Base-by-base conservation (phyloP, 768 basidiomycete genomes). In the Leucocoprinus leucothites region DNA sequence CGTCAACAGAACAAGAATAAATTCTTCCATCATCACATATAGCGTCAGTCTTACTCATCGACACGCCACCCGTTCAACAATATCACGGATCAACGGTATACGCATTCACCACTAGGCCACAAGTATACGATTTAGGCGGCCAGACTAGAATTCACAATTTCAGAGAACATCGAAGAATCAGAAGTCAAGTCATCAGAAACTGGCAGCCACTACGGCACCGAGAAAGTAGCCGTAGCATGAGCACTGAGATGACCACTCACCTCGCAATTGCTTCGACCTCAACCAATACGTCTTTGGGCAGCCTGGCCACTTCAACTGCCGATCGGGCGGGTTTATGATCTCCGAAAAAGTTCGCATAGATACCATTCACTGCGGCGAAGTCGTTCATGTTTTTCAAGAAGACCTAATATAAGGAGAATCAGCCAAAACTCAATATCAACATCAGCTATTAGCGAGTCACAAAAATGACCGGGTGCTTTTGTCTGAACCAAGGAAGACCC, bases 321-420 rank as follows among this genome's bases (percentile, higher is more conserved):
- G 94, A 94, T 58, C 97, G 79, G 3, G 97, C 94, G 45, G 97
- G 96, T 70, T 91, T 94, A 74, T 95, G 91, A 28, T 82, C 79
- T 9, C 91, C 94, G 67, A 98, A 98, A 71, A 91, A 87, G 52
- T 82, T 75, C 34, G 82, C 81, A 68, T 97, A 98, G 58, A 94
- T 76, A 14, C 71, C 81, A 69, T 98, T 98, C 63, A 97, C 84
- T 38, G 79, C 73, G 3, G 65, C 84, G 66, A 98, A 98, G 69
- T 99, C 91, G 61, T 91, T 77, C 92, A 98, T 95, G 58, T 82
- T 75, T 70, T 96, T 93, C 67, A 98, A 71, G 75, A 97, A 98
- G 22, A 95, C 87, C 93, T 94, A 57, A 2, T 51, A 21, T 25
- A 57, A 42, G 18, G 28, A 35, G 46, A 46, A 41, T 31, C 28